These are phyloP conservation scores for Metarhizium sp. DNA, from an alignment of 2,329 filamentous ascomycete genomes.

Conservation along the genomic window DNA sequence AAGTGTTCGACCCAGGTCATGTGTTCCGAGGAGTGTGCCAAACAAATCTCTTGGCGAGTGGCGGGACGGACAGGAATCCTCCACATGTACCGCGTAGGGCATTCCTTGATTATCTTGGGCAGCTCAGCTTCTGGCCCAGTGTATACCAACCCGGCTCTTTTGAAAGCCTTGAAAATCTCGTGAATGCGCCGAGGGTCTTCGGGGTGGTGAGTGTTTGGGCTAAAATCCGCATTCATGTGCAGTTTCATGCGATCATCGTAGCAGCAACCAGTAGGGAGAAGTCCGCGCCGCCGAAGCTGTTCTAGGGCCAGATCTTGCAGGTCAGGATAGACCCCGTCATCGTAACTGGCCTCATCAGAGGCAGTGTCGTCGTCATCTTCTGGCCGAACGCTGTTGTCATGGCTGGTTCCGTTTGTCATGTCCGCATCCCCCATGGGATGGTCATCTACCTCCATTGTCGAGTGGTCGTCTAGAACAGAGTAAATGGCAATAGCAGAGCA, in stretches of 20 bases:
- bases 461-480: constrained; percentile 11
- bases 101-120: constrained; percentile 38
- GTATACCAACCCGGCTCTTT: constrained; percentile 68
- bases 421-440: constrained; percentile 33
- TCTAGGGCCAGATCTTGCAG: constrained; percentile 27
- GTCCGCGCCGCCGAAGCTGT: constrained; percentile 32
- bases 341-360: constrained; percentile 24
- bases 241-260: constrained; percentile 96
- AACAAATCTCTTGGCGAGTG: constrained; percentile 67
- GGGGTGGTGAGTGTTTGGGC: constrained; percentile 70
- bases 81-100: constrained; percentile 56
- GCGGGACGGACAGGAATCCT: constrained; percentile 73
- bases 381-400: constrained; percentile 10
- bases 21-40: constrained; percentile 70
- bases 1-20: constrained; percentile 65
- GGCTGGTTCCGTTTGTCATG: constrained; percentile 15
- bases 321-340: constrained; percentile 25
- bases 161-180: constrained; percentile 85
- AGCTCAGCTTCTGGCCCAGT: constrained; percentile 47
- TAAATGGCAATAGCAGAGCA: not conserved
- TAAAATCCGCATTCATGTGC: constrained; percentile 76
- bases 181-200: constrained; percentile 91
- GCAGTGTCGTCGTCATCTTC: constrained; percentile 21
- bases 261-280: constrained; percentile 65
- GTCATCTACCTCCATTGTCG: constrained; percentile 33